Evolutionary conservation across 176 grass and related monocot genomes (phyloP), one percentile per base, ranked within the genome.

Genomic region (Paspalum notatum): DNA sequence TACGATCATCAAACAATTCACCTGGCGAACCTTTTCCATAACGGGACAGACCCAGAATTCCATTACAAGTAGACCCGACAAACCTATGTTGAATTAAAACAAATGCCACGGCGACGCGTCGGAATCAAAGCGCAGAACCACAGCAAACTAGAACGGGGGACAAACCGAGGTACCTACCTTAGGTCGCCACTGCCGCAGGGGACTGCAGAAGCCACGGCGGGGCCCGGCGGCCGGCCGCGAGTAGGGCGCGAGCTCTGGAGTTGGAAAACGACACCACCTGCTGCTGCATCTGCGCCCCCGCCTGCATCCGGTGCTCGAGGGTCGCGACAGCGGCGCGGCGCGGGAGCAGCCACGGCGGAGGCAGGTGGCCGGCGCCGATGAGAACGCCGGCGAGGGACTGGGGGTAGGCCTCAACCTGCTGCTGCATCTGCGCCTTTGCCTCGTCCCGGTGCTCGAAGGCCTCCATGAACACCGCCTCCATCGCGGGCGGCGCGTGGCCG

Each of bases 391-490:
- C 80, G 18, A 91, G n/a, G 66, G 53, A 89, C n/a, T 88, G 50
- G 41, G 77, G 74, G 68, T 90, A 91, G 54, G 90, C 88, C 11
- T 75, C 49, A 50, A 75, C 62, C 46, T 91, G 88, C 68, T 82
- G 80, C 75, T 15, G 66, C 52, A 97, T 57, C 83, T 97, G 83
- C 45, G 54, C 73, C 38, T 73, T 57, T 37, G 90, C 90, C 77
- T 63, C 76, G 14, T 66, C 57, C 61, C 74, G 85, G 68, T 49
- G 51, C 42, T 91, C 88, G 83, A 93, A 93, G 50, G 87, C 80
- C 27, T 85, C 72, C 85, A 85, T 87, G 83, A 97, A 89, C 37
- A 93, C 50, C 18, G 82, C 72, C 73, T 97, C 90, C 83, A 97
- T 68, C 20, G 72, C 80, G 77, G 54, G n/a, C 40, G 46, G 62